Evolutionary conservation across 2,329 filamentous ascomycete species (phyloP), one percentile per base, ranked within the genome.

Genomic region (Trichothecium roseum): DNA sequence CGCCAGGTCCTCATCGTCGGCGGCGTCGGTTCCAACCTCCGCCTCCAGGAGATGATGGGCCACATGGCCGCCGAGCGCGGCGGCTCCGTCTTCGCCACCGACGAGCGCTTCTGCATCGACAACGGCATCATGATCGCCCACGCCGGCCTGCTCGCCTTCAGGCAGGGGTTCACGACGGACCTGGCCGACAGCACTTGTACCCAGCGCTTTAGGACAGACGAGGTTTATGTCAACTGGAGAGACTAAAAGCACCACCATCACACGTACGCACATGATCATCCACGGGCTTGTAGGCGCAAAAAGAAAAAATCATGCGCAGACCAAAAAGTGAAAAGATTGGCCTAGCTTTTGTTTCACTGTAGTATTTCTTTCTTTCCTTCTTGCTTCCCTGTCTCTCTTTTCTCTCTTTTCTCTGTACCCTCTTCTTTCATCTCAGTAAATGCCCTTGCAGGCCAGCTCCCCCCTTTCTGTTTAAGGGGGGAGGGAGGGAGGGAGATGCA

Each of bases 91-190:
- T 95, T 84, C 61, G 88, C 91, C 17, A 96, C 89, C 0, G 91
- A 98, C 55, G 91, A 98, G 66, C 72, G 91, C 31, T 98, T 94
- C 57, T 98, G 91, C 56, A 98, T 98, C 48, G 91, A 98, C 60
- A 98, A 98, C 51, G 91, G 91, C 33, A 96, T 98, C 54, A 98
- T 98, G 91, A 98, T 98, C 63, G 91, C 91, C 2, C 89, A 98
- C 57, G 91, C 91, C 2, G 91, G 91, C 3, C 60, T 98, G 48
- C 56, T 95, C 50, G 88, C 88, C 2, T 91, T 83, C 55, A 69
- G 79, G 56, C 88, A 78, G 13, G 89, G 89, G 2, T 87, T 86
- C 52, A 69, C 62, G 40, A 95, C 87, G 2, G 63, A 72, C 7
- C 55, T 96, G 32, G 78, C 81, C 43, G 84, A 95, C 30, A 89